phyloP scores from a whole-genome alignment of 768 basidiomycete genomes.

The Pseudohyphozyma bogoriensis region DNA sequence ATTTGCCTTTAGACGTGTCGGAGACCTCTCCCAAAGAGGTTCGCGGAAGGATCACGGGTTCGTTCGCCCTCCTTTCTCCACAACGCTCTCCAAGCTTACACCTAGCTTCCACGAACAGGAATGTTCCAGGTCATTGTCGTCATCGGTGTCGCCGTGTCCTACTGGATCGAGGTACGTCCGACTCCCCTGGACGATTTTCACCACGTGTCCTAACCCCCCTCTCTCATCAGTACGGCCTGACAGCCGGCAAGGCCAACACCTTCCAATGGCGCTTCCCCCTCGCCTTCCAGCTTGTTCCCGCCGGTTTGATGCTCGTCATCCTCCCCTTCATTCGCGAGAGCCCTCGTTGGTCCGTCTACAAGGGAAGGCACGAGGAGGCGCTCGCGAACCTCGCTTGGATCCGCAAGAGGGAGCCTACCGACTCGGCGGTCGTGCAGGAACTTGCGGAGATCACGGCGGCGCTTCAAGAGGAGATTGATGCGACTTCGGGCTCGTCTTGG shows the following conservation, averaged over 20 bases:
- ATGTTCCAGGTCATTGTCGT: not conserved
- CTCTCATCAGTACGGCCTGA: no score
- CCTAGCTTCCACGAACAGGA: not conserved
- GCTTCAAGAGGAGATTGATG: slow-evolving; percentile 59
- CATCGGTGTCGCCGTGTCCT: not conserved
- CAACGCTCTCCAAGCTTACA: not conserved
- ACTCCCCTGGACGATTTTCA: no score
- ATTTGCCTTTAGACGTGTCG: not conserved
- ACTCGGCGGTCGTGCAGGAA: slow-evolving; percentile 36
- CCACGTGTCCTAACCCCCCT: no score
- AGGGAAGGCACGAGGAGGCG: slow-evolving; percentile 37
- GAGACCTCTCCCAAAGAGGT: not conserved
- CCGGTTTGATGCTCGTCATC: not conserved
- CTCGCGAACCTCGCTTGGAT: slow-evolving; percentile 46
- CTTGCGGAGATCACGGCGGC: slow-evolving; percentile 64
- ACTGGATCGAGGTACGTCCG: not conserved
- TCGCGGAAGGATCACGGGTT: not conserved
- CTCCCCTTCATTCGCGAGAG: slow-evolving; percentile 29
- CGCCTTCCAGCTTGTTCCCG: not conserved
- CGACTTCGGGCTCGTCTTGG: slow-evolving; percentile 54
- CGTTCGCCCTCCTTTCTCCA: not conserved
- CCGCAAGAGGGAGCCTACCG: slow-evolving; percentile 35
- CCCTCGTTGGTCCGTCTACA: slow-evolving; percentile 39
- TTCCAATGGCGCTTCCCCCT: no score
- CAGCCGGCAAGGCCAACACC: no score